Percentiles rank a stretch among this genome's conserved stretches.
These are phyloP conservation scores for Gastrolobium villosum DNA, from an alignment of 306 rosid species.

Conservation along the genomic window DNA sequence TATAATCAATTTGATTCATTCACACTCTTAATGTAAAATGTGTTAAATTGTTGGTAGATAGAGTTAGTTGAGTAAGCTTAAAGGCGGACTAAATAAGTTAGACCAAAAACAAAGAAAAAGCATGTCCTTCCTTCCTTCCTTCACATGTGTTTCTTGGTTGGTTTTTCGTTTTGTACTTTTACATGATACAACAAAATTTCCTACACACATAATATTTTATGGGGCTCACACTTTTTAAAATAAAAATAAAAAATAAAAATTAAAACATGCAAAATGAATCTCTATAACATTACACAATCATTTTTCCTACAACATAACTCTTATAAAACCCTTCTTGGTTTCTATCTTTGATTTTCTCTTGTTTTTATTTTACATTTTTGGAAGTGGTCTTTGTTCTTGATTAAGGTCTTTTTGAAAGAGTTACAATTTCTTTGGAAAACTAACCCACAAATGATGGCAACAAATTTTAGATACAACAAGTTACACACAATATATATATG, in stretches of 20 bases:
- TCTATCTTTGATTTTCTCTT: not conserved
- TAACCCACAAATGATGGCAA: not conserved
- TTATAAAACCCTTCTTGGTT: no score
- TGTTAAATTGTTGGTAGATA: constrained; percentile 24
- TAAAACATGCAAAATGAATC: no score
- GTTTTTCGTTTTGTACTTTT: no score
- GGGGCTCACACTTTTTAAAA: no score
- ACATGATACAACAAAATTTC: no score
- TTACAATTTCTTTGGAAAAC: constrained; percentile 3
- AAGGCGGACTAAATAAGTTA: not conserved
- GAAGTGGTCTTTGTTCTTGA: not conserved
- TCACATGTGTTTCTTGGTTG: not conserved
- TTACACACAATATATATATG: not conserved
- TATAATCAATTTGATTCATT: not conserved
- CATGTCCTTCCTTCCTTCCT: constrained; percentile 9
- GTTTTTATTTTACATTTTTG: not conserved
- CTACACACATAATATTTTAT: no score
- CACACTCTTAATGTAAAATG: not conserved
- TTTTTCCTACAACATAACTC: no score
- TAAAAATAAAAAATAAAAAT: no score
- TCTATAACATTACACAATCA: no score
- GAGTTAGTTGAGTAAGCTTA: constrained; percentile 36
- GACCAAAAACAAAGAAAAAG: constrained; percentile 21
- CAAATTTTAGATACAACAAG: not conserved
- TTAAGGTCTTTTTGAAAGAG: not conserved